These are phyloP conservation scores for Posidonia australis DNA, from an alignment of 106 monocot species.

Conservation along the genomic window DNA sequence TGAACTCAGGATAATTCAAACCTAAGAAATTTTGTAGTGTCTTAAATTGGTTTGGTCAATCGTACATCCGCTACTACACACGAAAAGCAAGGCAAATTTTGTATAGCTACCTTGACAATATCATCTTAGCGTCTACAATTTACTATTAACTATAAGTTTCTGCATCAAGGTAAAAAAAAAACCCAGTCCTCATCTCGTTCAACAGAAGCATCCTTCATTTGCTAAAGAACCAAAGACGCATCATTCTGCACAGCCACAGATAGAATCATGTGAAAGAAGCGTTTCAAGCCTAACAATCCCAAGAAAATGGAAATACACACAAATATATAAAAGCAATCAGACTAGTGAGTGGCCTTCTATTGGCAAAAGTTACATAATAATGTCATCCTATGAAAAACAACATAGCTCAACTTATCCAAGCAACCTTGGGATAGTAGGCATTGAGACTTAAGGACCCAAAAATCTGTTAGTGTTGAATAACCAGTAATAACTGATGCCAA, in stretches of 20 bases:
- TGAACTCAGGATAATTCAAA: too few relatives aligned
- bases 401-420: neutral
- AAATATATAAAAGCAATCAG: neutral
- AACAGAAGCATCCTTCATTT: constrained; percentile 52
- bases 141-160: constrained; percentile 69
- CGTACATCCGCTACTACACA: neutral
- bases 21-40: too few relatives aligned
- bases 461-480: too few relatives aligned
- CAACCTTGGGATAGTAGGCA: neutral
- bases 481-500: too few relatives aligned
- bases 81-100: neutral
- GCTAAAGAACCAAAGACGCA: constrained; percentile 31
- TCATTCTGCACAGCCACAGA: constrained; percentile 66
- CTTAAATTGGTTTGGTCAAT: neutral
- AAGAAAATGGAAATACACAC: neutral
- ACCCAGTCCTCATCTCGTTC: too few relatives aligned
- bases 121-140: constrained; percentile 59
- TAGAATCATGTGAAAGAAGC: neutral
- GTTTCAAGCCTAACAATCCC: neutral
- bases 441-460: too few relatives aligned
- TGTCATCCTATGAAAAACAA: too few relatives aligned
- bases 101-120: constrained; percentile 41
- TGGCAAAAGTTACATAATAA: neutral
- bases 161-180: too few relatives aligned
- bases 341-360: neutral